phyloP scores from a whole-genome alignment of 345 rosid species.

The Durio zibethinus region DNA sequence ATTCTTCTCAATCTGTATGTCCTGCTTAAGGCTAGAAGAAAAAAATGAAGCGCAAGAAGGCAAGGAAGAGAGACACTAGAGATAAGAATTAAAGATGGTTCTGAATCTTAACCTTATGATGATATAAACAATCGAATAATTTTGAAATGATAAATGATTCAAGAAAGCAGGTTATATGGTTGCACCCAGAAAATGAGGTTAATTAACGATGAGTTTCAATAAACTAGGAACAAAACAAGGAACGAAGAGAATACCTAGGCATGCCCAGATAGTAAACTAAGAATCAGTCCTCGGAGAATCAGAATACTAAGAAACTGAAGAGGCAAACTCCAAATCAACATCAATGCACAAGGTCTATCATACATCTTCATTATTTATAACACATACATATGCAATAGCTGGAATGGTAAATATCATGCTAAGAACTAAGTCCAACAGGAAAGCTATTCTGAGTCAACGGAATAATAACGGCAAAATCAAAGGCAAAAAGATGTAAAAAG shows the following conservation, averaged over 20 bases:
- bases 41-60: too few species aligned
- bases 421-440: background rate
- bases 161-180: background rate
- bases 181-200: background rate
- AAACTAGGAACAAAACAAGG: background rate
- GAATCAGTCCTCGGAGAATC: background rate
- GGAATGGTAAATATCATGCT: background rate
- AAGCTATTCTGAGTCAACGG: background rate
- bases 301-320: background rate
- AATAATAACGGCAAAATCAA: background rate
- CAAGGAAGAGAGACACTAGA: too few species aligned
- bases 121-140: too few species aligned
- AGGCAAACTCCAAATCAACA: background rate
- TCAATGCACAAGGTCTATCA: background rate
- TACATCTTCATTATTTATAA: background rate
- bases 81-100: background rate
- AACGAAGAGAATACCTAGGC: background rate
- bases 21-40: too few species aligned
- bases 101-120: background rate
- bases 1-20: too few species aligned
- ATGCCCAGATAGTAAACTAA: background rate
- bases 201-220: too few species aligned
- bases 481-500: background rate
- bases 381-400: background rate
- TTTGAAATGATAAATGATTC: background rate